phyloP scores from a whole-genome alignment of 2,329 filamentous ascomycete species.

The Phaeomoniella chlamydospora region DNA sequence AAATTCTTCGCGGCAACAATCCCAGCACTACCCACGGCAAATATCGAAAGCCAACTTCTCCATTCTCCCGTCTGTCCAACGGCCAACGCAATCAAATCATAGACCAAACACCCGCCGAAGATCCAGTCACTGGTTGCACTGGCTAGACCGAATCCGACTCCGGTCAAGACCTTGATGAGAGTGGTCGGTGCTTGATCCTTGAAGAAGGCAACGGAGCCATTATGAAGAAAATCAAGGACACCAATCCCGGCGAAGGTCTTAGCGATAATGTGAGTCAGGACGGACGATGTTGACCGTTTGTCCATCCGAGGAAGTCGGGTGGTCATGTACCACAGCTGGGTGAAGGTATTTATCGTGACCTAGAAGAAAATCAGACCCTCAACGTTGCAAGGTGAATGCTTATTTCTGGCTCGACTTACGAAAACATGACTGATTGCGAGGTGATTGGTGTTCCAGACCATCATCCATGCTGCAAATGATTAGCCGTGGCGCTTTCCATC shows the following conservation, averaged over 20 bases:
- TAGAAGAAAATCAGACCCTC: no score
- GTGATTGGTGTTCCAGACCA: conserved; percentile 43
- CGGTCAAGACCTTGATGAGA: conserved; percentile 36
- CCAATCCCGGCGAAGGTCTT: conserved; percentile 49
- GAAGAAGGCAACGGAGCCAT: conserved; percentile 41
- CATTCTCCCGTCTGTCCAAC: conserved; percentile 38
- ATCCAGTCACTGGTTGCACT: conserved; percentile 43
- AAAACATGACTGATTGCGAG: conserved; percentile 40
- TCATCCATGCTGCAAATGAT: conserved; percentile 44
- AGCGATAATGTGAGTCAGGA: conserved; percentile 42
- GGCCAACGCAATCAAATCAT: conserved; percentile 39
- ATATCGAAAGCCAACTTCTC: conserved; percentile 36
- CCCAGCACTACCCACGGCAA: conserved; percentile 35
- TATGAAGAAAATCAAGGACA: conserved; percentile 44
- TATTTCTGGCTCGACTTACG: conserved; percentile 22
- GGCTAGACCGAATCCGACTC: conserved; percentile 35
- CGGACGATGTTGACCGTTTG: conserved; percentile 30
- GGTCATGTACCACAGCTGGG: conserved; percentile 40
- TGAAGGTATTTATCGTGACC: conserved; percentile 34
- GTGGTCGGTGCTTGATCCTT: conserved; percentile 30
- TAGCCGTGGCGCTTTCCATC: no score
- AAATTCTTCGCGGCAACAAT: conserved; percentile 39
- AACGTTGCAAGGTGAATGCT: no score
- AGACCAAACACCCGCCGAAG: conserved; percentile 43
- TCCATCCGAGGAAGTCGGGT: conserved; percentile 35